Evolutionary conservation across 192 early-diverging fungal genomes (phyloP), one percentile per base, ranked within the genome.

Genomic region (Backusella parvicylindrica): DNA sequence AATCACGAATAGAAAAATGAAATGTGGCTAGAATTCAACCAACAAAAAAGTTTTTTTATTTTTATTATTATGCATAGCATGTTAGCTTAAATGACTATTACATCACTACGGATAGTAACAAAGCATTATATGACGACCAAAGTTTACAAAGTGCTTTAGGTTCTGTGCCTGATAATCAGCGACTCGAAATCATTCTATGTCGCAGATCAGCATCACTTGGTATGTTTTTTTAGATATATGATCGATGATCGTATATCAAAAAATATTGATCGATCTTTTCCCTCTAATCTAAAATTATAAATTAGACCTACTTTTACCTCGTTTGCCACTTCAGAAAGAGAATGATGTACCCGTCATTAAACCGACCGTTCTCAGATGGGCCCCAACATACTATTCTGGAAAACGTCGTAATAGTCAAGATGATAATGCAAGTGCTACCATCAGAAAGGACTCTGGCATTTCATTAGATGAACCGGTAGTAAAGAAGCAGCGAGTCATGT

Each of bases 351-450:
- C 78, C 43, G 74, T 73, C 43, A 80, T 80, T 23, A 80, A 76
- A 73, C 79, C 79, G 37, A 80, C 79, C 3, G 79, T 79, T 6
- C 23, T 75, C 21, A 56, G 78, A 66, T 79, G 78, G 78, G 31
- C 50, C 30, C 76, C 67, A 13, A 31, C 68, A 33, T 64, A 35
- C 28, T 43, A 53, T 40, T 53, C 70, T 13, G 43, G 31, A 49
- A 60, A 72, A 56, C 50, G 50, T 26, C 50, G 50, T 26, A 56
- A 56, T 56, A 56, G 50, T 56, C 50, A 56, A 2, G 50, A 56
- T 56, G 50, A 56, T 6, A 56, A 56, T 31, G 32, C 31, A 15
- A 8, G 6, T 1, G 6, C 6, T 65, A 26, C 37, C 6, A 47
- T 72, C 35, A 63, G 70, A 28, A 72, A 72, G 30, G 76, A 77